Percentiles rank a stretch among this genome's conserved stretches.
Conservation (phyloP, 176 grass and related monocot species). For the Carex parvula region DNA sequence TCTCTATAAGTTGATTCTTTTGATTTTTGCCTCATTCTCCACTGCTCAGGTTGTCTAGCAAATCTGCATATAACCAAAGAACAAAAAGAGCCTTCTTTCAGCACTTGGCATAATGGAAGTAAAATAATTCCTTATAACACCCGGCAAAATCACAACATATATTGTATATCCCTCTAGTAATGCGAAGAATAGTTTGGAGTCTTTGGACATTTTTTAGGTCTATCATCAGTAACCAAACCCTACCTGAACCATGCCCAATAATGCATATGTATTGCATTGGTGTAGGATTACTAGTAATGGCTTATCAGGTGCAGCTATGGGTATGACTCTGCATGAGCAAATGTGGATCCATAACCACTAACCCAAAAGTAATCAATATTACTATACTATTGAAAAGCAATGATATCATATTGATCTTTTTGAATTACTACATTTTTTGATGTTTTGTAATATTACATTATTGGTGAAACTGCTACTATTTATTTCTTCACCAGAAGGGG, state of each 20-base stretch:
- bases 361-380: not conserved
- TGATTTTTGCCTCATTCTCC: conserved; percentile 59
- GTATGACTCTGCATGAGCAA: not conserved
- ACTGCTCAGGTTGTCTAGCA: conserved; percentile 80
- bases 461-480: not conserved
- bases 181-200: not conserved
- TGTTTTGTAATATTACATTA: not conserved
- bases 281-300: not conserved
- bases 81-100: not conserved
- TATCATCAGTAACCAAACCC: not conserved
- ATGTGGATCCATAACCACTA: not conserved
- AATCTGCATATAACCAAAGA: conserved; percentile 38
- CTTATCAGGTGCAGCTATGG: no score
- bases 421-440: not conserved
- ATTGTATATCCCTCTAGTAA: not conserved
- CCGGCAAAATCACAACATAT: not conserved
- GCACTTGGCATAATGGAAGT: not conserved
- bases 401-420: not conserved
- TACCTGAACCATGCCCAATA: not conserved
- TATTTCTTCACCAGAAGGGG: not conserved
- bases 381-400: not conserved
- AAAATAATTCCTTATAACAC: not conserved
- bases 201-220: not conserved
- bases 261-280: not conserved
- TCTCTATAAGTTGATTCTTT: conserved; percentile 72